Evolutionary conservation across 2,329 filamentous ascomycete genomes (phyloP), one percentile per base, ranked within the genome.

Genomic region (Ceratocystis lukuohia): DNA sequence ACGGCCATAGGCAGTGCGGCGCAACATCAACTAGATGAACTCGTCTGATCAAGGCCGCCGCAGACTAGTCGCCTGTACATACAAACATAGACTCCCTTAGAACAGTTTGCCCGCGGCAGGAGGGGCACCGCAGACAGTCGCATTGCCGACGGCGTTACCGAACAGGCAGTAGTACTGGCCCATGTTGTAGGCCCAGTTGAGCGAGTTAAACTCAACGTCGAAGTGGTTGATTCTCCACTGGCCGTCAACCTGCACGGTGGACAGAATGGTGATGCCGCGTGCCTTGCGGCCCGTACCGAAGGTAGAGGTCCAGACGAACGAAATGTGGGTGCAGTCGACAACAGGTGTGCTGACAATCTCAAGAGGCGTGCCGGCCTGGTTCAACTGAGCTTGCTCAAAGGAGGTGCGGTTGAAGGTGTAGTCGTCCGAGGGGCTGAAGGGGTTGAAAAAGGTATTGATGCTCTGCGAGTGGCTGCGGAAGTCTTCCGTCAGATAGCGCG

Each of bases 151-250:
- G 1, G 48, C 56, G 20, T 37, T 10, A 20, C 68, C 69, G n/a
- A 67, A 68, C 33, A 70, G 44, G 63, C 69, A 70, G 65, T 69
- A 70, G 61, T 69, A 70, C 63, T 67, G 65, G 15, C 68, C 66
- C 44, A 65, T 41, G 56, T 70, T 56, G 46, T 69, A 69, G 25
- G 68, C 66, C 66, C 65, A 70, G 48, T 46, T 68, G 12, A 70
- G 66, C 46, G 69, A 66, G 68, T 70, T 70, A 48, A 70, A 70
- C 67, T 70, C 69, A 33, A 69, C 69, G 44, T 70, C 69, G 22
- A 64, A 67, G 37, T 53, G 63, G 62, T 64, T 67, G 48, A 70
- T 70, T 41, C 66, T 65, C 69, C 69, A 70, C 61, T 65, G 28
- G 41, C 66, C 65, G 7, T 56, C 41, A 3, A 70, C 69, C 66